Conservation (phyloP, 1,284 basidiomycete species). For the Sanghuangporus sanghuang region DNA sequence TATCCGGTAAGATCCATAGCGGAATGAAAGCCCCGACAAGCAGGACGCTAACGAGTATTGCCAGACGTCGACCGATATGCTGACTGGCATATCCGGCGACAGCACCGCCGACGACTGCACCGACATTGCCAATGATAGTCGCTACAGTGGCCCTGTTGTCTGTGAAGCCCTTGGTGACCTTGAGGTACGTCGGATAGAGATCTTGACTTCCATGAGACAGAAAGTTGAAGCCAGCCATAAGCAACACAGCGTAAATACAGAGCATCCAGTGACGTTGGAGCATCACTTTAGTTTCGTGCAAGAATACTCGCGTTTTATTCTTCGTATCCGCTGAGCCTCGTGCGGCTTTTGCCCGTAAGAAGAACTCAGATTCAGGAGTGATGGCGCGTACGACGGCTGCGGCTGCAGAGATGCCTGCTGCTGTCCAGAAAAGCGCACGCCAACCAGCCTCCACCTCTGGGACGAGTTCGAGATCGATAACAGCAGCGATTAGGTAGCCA, state of each 20-base stretch:
- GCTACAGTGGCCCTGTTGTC: constrained; percentile 68
- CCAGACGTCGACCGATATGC: constrained; percentile 83
- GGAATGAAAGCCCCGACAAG: constrained; percentile 70
- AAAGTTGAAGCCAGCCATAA: constrained; percentile 92
- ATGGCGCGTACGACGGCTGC: constrained; percentile 68
- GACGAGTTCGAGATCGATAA: constrained; percentile 76
- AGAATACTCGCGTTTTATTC: constrained; percentile 67
- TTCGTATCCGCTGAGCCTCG: constrained; percentile 35
- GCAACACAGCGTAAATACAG: constrained; percentile 78
- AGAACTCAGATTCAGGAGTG: constrained; percentile 81
- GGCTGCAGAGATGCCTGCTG: constrained; percentile 66
- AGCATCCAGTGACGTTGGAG: constrained; percentile 81
- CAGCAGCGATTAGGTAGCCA: constrained; percentile 45
- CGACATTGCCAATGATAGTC: constrained; percentile 89
- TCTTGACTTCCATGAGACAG: constrained; percentile 86
- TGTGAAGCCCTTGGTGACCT: constrained; percentile 53
- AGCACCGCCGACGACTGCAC: constrained; percentile 74
- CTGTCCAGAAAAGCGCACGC: constrained; percentile 67
- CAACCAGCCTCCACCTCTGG: constrained; percentile 45
- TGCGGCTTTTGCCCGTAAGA: constrained; percentile 52
- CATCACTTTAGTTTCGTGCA: constrained; percentile 71
- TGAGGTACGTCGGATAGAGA: constrained; percentile 77
- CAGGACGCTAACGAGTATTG: constrained; percentile 67
- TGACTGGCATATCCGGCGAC: constrained; percentile 80
- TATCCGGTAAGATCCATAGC: constrained; percentile 78